Evolutionary conservation across 129 eudicot genomes (phyloP).

Genomic region (Deinandra increscens): DNA sequence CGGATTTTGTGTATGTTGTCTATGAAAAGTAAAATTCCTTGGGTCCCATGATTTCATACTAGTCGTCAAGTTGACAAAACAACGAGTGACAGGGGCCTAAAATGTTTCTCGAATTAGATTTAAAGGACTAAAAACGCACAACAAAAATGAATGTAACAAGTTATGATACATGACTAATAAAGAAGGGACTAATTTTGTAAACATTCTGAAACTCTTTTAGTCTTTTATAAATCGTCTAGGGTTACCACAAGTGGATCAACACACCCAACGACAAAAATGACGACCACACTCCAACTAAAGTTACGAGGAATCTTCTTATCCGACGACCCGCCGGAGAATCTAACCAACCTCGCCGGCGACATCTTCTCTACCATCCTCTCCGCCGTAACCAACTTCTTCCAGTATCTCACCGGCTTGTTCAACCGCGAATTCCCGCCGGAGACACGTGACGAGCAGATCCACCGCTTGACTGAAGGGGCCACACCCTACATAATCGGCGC

Average conservation of each 20-base stretch:
- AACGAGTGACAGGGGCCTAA: too few relatives aligned
- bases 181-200: neutral
- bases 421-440: constrained; percentile 54
- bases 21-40: too few relatives aligned
- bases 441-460: constrained; percentile 34
- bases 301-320: constrained; percentile 16
- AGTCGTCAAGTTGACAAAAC: too few relatives aligned
- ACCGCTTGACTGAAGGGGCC: constrained; percentile 32
- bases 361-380: constrained; percentile 10
- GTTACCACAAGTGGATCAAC: neutral
- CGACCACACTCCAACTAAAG: constrained; percentile 16
- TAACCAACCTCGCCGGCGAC: constrained; percentile 19
- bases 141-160: too few relatives aligned
- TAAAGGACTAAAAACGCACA: neutral
- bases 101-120: too few relatives aligned
- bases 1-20: too few relatives aligned
- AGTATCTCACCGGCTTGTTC: neutral
- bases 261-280: constrained; percentile 18
- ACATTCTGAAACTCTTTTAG: neutral
- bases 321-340: neutral
- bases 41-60: too few relatives aligned
- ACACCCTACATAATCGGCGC: constrained; percentile 37
- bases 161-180: neutral
- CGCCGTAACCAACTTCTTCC: constrained; percentile 20
- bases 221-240: constrained; percentile 2